Evolutionary conservation across 2,329 filamentous ascomycete genomes (phyloP).

Genomic region (Cercospora sojina): DNA sequence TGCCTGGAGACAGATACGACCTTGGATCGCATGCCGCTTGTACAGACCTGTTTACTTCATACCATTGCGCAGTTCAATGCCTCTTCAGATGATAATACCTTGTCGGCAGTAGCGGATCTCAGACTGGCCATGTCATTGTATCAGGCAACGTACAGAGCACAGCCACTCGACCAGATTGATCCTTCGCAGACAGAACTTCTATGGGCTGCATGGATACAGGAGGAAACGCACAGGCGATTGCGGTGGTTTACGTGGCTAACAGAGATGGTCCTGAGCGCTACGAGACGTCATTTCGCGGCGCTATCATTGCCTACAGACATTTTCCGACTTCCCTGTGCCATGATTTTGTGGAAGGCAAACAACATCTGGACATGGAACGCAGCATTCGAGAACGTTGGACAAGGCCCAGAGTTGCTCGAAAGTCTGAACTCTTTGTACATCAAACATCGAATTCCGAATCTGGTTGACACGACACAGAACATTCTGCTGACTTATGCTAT

Average conservation of each 20-base stretch:
- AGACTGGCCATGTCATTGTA: not conserved
- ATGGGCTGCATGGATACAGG: not conserved
- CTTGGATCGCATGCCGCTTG: constrained; percentile 6
- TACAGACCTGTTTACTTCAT: constrained; percentile 12
- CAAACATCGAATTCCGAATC: not conserved
- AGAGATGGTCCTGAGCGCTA: not conserved
- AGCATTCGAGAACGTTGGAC: not conserved
- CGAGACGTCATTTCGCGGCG: not conserved
- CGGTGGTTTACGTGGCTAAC: not conserved
- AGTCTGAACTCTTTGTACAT: not conserved
- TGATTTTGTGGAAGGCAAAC: not conserved
- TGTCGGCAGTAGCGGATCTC: not conserved
- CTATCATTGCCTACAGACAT: not conserved
- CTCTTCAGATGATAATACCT: not conserved
- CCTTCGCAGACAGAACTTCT: not conserved
- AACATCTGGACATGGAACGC: not conserved
- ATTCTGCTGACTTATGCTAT: constrained; percentile 9
- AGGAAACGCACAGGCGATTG: not conserved
- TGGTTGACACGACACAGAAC: not conserved
- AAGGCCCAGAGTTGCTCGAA: not conserved
- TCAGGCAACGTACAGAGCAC: not conserved
- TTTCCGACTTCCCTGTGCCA: not conserved
- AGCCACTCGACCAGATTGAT: constrained; percentile 1
- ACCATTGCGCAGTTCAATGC: constrained; percentile 8
- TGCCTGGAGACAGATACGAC: not conserved